Evolutionary conservation across 192 early-diverging fungal species (phyloP), one percentile per base, ranked within the genome.

Genomic region (Cetraspora pellucida): DNA sequence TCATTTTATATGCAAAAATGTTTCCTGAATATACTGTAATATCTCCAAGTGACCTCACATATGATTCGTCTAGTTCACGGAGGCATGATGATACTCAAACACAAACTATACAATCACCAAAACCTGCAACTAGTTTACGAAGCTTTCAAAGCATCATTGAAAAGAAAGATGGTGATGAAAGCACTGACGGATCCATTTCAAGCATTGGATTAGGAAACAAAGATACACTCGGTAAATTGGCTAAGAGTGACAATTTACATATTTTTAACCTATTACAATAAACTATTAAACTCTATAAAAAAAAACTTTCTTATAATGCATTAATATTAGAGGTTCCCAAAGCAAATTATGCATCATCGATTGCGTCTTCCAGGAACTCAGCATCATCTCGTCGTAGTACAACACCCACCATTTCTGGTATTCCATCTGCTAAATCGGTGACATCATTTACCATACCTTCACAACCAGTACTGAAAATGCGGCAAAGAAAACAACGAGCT

Each of bases 1-100:
- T 94, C 82, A 77, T 83, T 9, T 81, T 91, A 4, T 94, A 90
- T 77, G 88, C 87, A 1, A 86, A 81, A 47, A 78, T 88, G 0
- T 85, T 81, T 66, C 76, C 84, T 13, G 52, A 81, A 21, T 81
- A 84, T 17, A 13, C 50, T 16, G 4, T 65, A 37, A 3, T 37
- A 4, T 76, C 80, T 0, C 64, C 71, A 6, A 75, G 44, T 31
- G 80, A 75, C 16, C 79, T 71, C 10, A 19, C 80, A 17, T 85
- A 85, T 54, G 78, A 83, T 27, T 70, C 77, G 14, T 43, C 64
- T 10, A 78, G 49, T 44, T 46, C 79, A 28, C 80, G 79, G 1
- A 67, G 72, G 65, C 76, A 67, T 37, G 82, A 81, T 10, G 13
- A 55, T 4, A 54, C 11, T 16, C 50, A 14, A 0, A 54, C 50